Percentiles rank a stretch among this genome's conserved stretches.
phyloP scores from a whole-genome alignment of 352 stramenopile genomes.

The Blastocystis sp. region DNA sequence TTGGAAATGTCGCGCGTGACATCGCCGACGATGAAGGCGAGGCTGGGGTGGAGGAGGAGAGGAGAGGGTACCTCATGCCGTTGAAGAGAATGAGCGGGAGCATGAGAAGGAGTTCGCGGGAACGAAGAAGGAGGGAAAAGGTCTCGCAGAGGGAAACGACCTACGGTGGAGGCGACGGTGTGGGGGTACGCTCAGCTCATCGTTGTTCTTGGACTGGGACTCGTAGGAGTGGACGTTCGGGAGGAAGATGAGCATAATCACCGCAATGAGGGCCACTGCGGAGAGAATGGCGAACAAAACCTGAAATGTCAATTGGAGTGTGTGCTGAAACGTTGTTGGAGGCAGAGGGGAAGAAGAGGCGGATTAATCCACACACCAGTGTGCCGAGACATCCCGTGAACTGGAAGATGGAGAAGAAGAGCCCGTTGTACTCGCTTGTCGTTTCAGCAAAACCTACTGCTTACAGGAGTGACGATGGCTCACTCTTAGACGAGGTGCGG shows the following conservation, averaged over 20 bases:
- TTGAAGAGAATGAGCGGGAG: constrained; percentile 71
- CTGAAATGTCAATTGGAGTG: neutral
- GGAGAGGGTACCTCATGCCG: constrained; percentile 59
- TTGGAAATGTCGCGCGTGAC: constrained; percentile 31
- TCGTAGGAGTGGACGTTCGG: constrained; percentile 27
- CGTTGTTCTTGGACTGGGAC: neutral
- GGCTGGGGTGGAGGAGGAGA: neutral
- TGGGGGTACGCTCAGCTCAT: neutral
- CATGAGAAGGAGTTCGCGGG: constrained; percentile 32
- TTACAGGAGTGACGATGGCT: neutral
- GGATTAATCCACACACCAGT: constrained; percentile 51
- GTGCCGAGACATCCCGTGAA: constrained; percentile 69
- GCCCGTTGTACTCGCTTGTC: constrained; percentile 63
- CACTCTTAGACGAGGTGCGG: constrained; percentile 22
- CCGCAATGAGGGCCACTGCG: constrained; percentile 5
- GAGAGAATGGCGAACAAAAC: constrained; percentile 57
- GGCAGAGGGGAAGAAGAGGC: neutral
- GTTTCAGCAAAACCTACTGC: constrained; percentile 39
- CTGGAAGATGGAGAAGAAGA: constrained; percentile 71
- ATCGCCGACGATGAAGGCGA: constrained; percentile 69
- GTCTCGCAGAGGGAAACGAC: constrained; percentile 41
- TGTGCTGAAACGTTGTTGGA: neutral
- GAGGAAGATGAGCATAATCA: constrained; percentile 68
- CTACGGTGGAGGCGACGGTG: neutral
- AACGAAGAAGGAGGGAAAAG: constrained; percentile 28